Conservation (phyloP, 306 rosid species). For the Cyclanthera cordifolia region DNA sequence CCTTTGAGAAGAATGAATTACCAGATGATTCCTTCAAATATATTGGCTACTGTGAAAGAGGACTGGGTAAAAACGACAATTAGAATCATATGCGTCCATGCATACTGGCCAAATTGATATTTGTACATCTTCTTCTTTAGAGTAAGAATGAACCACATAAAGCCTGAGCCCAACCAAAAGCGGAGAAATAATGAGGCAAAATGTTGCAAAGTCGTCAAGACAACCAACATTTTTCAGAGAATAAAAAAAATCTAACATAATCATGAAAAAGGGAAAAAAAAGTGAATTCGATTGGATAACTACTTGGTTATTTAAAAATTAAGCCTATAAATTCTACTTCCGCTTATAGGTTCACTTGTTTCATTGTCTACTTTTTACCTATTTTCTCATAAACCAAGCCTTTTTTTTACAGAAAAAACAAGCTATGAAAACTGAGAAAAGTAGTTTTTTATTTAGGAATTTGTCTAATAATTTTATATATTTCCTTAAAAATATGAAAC, state of each 20-base stretch:
- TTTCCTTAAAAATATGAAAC: too few relatives aligned
- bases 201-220: not conserved
- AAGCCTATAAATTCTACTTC: too few relatives aligned
- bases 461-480: too few relatives aligned
- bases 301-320: too few relatives aligned
- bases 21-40: slow-evolving; percentile 98
- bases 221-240: not conserved
- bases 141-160: slow-evolving; percentile 97
- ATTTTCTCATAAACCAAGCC: too few relatives aligned
- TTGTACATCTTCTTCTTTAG: slow-evolving; percentile 97
- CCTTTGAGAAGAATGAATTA: slow-evolving; percentile 16
- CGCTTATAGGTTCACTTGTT: too few relatives aligned
- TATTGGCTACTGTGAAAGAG: slow-evolving; percentile 90
- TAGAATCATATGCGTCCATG: slow-evolving; percentile 99
- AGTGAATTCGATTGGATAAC: not conserved
- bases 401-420: too few relatives aligned
- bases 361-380: too few relatives aligned
- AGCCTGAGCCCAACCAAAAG: slow-evolving; percentile 43
- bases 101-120: slow-evolving; percentile 99
- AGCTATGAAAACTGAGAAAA: too few relatives aligned
- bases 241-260: not conserved
- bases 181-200: not conserved
- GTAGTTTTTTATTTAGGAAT: too few relatives aligned
- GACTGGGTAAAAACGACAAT: slow-evolving; percentile 91
- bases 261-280: not conserved